Evolutionary conservation across 1,284 basidiomycete genomes (phyloP).

Genomic region (Exobasidium cylindrosporum): DNA sequence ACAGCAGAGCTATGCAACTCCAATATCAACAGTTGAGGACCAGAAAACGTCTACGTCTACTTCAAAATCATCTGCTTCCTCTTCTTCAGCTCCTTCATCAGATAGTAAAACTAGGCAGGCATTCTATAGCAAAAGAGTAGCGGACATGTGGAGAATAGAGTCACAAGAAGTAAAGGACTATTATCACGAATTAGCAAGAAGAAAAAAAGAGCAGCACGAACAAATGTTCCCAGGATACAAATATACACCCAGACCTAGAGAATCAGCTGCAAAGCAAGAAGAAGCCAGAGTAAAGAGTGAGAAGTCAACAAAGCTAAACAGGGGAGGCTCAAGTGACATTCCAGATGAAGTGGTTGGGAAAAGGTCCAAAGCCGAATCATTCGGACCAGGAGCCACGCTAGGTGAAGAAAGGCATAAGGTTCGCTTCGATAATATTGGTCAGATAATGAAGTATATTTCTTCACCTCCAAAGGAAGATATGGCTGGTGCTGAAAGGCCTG

Average conservation of each 20-base stretch:
- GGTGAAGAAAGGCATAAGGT: too few relatives aligned
- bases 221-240: not conserved
- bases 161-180: not conserved
- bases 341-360: too few relatives aligned
- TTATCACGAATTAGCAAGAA: not conserved
- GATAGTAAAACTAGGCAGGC: not conserved
- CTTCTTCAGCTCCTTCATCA: not conserved
- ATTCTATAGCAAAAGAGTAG: not conserved
- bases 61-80: not conserved
- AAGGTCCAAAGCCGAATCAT: not conserved
- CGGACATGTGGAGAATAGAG: constrained; percentile 5
- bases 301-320: not conserved
- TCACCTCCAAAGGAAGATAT: not conserved
- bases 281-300: not conserved
- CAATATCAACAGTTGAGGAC: not conserved
- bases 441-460: not conserved
- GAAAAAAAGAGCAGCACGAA: not conserved
- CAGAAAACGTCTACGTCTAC: not conserved
- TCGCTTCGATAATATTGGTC: not conserved
- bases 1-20: not conserved
- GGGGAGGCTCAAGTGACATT: not conserved
- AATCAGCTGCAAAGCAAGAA: not conserved
- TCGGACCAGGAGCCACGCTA: not conserved
- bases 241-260: not conserved
- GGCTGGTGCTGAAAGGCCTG: not conserved